A percentile compares a stretch with the other conserved stretches of the same genome.
These are phyloP conservation scores for Coemansia sp. DNA, from an alignment of 192 early-diverging fungal species.

Conservation along the genomic window DNA sequence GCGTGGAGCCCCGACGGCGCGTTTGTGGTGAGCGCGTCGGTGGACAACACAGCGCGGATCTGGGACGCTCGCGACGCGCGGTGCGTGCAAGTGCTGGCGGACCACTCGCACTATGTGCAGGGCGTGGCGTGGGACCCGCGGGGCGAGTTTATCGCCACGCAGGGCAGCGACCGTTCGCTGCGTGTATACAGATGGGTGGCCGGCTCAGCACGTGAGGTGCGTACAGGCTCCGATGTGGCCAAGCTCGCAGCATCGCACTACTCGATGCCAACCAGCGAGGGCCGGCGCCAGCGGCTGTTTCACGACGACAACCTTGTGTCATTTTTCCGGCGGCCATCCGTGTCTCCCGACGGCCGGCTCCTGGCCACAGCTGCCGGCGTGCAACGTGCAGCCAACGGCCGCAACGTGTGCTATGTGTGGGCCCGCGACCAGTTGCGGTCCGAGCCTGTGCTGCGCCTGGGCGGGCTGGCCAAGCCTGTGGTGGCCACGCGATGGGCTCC, in stretches of 20 bases:
- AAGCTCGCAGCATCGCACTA: slow-evolving; percentile 32
- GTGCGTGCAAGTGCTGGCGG: slow-evolving; percentile 71
- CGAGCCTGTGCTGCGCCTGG: slow-evolving; percentile 68
- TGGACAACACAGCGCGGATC: slow-evolving; percentile 85
- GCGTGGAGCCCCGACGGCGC: slow-evolving; percentile 88
- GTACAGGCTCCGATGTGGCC: slow-evolving; percentile 22
- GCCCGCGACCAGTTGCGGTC: slow-evolving; percentile 60
- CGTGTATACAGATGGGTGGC: slow-evolving; percentile 48
- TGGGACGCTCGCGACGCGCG: slow-evolving; percentile 76
- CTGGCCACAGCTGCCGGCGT: slow-evolving; percentile 80
- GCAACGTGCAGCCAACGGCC: slow-evolving; percentile 48
- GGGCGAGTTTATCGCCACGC: slow-evolving; percentile 81
- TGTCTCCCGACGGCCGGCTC: slow-evolving; percentile 86
- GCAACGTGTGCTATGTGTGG: slow-evolving; percentile 69
- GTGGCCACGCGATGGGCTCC: slow-evolving; percentile 73
- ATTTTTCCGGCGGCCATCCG: slow-evolving; percentile 84
- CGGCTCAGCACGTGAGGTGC: slow-evolving; percentile 12
- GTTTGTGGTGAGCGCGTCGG: slow-evolving; percentile 79
- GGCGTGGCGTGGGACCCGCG: slow-evolving; percentile 96
- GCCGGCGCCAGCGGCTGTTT: slow-evolving; percentile 56
- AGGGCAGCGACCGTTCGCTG: slow-evolving; percentile 85
- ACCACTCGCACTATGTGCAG: slow-evolving; percentile 94
- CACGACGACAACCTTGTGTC: slow-evolving; percentile 87
- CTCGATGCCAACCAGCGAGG: slow-evolving; percentile 20
- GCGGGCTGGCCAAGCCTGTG: slow-evolving; percentile 73